Percentiles rank a stretch among this genome's conserved stretches.
phyloP scores from a whole-genome alignment of 2,329 filamentous ascomycete species.

The Xylariaceae sp. region DNA sequence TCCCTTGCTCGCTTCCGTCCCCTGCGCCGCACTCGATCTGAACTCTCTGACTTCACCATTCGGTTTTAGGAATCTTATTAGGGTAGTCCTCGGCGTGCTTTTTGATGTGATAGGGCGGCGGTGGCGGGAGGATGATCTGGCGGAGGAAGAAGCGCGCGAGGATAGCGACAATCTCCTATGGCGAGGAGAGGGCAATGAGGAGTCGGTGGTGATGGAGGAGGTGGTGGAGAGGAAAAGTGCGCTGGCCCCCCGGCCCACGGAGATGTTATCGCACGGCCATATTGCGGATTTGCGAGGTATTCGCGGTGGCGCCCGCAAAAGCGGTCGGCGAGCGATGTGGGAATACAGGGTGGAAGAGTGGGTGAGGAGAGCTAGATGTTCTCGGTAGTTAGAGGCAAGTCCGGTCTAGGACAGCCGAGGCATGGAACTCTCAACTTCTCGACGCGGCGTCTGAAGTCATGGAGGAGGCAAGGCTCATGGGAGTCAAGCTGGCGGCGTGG shows the following conservation, averaged over 20 bases:
- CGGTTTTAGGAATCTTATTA: too few relatives aligned
- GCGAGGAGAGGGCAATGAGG: background rate
- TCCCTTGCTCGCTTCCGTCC: too few relatives aligned
- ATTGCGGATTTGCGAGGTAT: conserved; percentile 34
- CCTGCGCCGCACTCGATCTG: too few relatives aligned
- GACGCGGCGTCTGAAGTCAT: background rate
- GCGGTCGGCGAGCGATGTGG: conserved; percentile 29
- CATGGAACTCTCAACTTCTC: background rate
- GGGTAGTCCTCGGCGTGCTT: too few relatives aligned
- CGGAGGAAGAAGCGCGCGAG: background rate
- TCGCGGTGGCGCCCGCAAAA: conserved; percentile 41
- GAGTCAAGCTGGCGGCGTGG: background rate
- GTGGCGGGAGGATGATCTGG: background rate
- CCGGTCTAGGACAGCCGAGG: conserved; percentile 10
- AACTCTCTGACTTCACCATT: too few relatives aligned
- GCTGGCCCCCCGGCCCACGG: conserved; percentile 36
- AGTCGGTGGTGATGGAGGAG: conserved; percentile 20
- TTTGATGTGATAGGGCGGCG: background rate
- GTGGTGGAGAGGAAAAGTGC: conserved; percentile 19
- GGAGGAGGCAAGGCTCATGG: background rate
- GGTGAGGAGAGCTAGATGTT: conserved; percentile 16
- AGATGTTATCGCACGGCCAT: conserved; percentile 40
- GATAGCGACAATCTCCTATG: background rate
- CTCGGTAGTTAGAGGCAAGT: conserved; percentile 16
- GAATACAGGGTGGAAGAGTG: conserved; percentile 33